Conservation (phyloP, 139 green algal species). For the Asterochloris erici region DNA sequence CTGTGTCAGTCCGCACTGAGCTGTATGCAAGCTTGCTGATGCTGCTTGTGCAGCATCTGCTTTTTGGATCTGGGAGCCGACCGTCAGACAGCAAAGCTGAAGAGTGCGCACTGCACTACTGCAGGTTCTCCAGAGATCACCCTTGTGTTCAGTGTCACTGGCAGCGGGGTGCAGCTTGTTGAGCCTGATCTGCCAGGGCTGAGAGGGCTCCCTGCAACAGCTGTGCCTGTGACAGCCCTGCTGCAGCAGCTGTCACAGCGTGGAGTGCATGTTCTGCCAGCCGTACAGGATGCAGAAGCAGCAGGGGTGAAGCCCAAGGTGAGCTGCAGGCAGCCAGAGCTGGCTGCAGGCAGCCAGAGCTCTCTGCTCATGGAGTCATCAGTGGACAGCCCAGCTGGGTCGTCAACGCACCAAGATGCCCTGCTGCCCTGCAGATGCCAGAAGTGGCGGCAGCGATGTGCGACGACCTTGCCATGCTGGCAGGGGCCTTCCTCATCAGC, state of each 20-base stretch:
- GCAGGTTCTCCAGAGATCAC: not conserved
- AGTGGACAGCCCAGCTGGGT: too few species aligned
- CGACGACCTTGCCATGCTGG: constrained; percentile 43
- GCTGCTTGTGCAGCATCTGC: too few species aligned
- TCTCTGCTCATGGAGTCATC: too few species aligned
- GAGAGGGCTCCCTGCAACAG: constrained; percentile 36
- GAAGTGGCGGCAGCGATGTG: constrained; percentile 52
- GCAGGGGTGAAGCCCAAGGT: too few species aligned
- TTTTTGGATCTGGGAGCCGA: too few species aligned
- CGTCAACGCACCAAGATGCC: not conserved
- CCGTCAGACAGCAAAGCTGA: too few species aligned
- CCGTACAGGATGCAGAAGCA: too few species aligned
- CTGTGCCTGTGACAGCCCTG: constrained; percentile 46
- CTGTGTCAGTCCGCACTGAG: too few species aligned
- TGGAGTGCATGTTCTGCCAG: not conserved
- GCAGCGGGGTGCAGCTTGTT: constrained; percentile 21
- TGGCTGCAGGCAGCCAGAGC: too few species aligned
- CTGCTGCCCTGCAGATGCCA: constrained; percentile 34
- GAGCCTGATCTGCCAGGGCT: constrained; percentile 25
- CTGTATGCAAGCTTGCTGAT: too few species aligned
- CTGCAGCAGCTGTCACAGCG: constrained; percentile 51
- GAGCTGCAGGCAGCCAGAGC: too few species aligned
- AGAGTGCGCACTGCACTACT: not conserved
- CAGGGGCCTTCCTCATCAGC: constrained; percentile 48
- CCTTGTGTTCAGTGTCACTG: not conserved